Evolutionary conservation across 495 filamentous ascomycete genomes (phyloP).

Genomic region (Astrothelium macrocarpum): DNA sequence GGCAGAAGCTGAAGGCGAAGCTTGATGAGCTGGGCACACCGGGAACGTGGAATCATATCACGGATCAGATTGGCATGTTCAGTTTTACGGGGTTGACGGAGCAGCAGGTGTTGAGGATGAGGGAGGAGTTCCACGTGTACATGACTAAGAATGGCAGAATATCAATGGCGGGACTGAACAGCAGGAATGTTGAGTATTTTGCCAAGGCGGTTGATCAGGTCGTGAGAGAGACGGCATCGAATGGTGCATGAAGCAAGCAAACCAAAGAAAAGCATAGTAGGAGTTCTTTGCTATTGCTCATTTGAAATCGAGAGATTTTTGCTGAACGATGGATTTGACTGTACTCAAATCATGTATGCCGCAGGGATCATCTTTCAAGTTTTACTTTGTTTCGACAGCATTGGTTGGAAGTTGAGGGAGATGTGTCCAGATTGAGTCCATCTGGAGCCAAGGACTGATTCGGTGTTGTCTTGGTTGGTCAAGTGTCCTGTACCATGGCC

Average conservation of each 20-base stretch:
- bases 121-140: conserved; percentile 80
- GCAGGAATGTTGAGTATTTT: conserved; percentile 83
- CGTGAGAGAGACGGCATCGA: conserved; percentile 51
- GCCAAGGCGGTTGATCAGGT: conserved; percentile 80
- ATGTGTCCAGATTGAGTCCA: too few species aligned
- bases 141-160: conserved; percentile 99
- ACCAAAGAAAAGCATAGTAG: too few species aligned
- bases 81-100: conserved; percentile 88
- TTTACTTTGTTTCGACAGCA: too few species aligned
- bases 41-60: conserved; percentile 92
- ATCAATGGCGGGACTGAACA: conserved; percentile 89
- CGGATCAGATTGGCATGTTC: conserved; percentile 99
- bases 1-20: conserved; percentile 59
- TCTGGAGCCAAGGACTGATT: too few species aligned
- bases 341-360: too few species aligned
- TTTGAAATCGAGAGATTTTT: too few species aligned
- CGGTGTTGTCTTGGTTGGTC: too few species aligned
- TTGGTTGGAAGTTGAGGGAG: too few species aligned
- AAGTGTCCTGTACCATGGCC: too few species aligned
- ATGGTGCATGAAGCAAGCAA: conserved; percentile 1
- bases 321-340: too few species aligned
- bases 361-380: too few species aligned
- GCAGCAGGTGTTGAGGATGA: conserved; percentile 70
- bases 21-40: conserved; percentile 77
- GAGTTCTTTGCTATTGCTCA: too few species aligned